Evolutionary conservation across 768 basidiomycete genomes (phyloP), one percentile per base, ranked within the genome.

Genomic region (Hemileccinum rubropunctum): DNA sequence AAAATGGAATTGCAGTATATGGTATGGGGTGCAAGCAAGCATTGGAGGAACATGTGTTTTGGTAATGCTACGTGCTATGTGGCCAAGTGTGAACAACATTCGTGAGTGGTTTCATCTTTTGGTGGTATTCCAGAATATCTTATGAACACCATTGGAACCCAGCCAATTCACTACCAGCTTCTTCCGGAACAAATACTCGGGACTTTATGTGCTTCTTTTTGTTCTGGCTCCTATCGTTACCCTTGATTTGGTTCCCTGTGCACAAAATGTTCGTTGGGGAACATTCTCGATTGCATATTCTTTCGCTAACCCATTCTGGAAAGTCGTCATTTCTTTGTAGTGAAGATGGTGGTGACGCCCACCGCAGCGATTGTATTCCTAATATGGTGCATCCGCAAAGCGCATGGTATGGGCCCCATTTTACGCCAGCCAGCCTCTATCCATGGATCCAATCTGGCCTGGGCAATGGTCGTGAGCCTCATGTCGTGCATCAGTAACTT

Each of bases 131-230:
- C 28, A 30, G 8, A 30, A 30, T 4, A 30, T 4, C 28, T 12
- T 2, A 12, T 30, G 51, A 28, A 47, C 26, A 39, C 30, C 17
- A 35, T 39, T 56, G 45, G 21, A 30, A 47, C 41, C 32, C 47
- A 87, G 82, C 80, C 21, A 91, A 91, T 73, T 73, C 76, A 51
- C 75, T 91, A 59, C 84, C 88, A n/a, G 76, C 72, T 20, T 84
- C 82, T 12, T 82, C 86, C 51, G 88, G 88, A 38, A 91, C 81
- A 28, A 86, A 75, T 48, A 84, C 85, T n/a, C 77, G 79, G 46
- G 82, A 88, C 69, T 88, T 85, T 57, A 71, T 89, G 72, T 82
- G 81, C 57, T 93, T 93, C 79, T 85, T 93, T 76, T 73, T 93
- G 50, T 94, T 91, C 75, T 92, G 88, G 84, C 70, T 91, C 23